Base-by-base conservation (phyloP, 2,329 filamentous ascomycete species). In the Arthrobotrys musiformis region DNA sequence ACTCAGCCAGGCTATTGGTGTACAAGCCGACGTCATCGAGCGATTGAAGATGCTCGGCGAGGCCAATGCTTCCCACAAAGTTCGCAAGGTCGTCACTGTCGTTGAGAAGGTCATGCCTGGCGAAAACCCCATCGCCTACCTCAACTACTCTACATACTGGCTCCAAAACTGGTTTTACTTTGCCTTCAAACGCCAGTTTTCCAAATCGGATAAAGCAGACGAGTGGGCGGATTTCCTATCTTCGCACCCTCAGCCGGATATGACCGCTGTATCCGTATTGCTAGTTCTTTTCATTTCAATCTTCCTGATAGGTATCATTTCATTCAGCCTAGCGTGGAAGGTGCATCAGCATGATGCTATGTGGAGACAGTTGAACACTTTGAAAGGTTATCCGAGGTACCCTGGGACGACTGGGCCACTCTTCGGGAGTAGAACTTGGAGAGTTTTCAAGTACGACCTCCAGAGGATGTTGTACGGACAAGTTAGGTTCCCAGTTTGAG, bases 101-200 rank as follows among this genome's bases (percentile, higher is more conserved):
- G 44, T 48, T 48, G 73, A 77, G 33, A 77, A 70, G 24, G 24
- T 35, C n/a, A 77, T 77, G 19, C 58, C 66, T 13, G 66, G 66
- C 15, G 73, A 70, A 22, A 68, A 77, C 42, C 73, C 73, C 7
- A 62, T 77, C 44, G 66, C 73, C 19, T 77, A 77, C 22, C 66
- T 77, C 66, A 77, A 77, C 61, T 77, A 77, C 44, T 37, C 73
- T 4, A 77, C 73, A 33, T 77, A 54, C 15, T 77, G 73, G 73
- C 50, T 77, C 24, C 73, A 70, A 56, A 70, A 64, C 26, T 77
- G 73, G 73, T 33, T 77, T 30, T 56, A 52, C 24, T 61, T 66
- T 37, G 37, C 73, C 11, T 46, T 77, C 30, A 70, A 70, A 22
- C 56, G 52, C n/a, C 63, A 48, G 13, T 35, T 66, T 40, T 67